Evolutionary conservation across 306 rosid genomes (phyloP), one percentile per base, ranked within the genome.

Genomic region (Corylus americana): DNA sequence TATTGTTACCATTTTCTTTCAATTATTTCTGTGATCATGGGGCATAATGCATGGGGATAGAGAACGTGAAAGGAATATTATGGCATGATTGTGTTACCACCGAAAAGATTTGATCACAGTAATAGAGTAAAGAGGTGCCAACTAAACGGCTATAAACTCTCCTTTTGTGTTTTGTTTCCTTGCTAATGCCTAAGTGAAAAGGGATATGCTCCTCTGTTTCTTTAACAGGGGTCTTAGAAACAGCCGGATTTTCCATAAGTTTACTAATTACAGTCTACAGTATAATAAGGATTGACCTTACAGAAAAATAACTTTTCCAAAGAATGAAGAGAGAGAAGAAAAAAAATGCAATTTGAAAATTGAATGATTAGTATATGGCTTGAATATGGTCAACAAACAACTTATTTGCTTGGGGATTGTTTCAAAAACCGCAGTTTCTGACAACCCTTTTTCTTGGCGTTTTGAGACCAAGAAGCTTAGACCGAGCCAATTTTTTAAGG

Each of bases 31-130:
- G 66, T 77, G 71, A 84, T 82, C 74, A 85, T 74, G 79, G 71
- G 13, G 78, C 62, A 45, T 45, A 76, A 74, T 77, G 77, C 87
- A 82, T 80, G 83, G 85, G 82, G 58, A 49, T 35, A 73, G 80
- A 77, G 67, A 58, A 70, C 79, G 68, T 35, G 69, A 59, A 49
- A 51, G 64, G 85, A 55, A 80, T 75, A 79, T 84, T 73, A 80
- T 22, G 48, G 37, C 75, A 83, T 87, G 79, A 89, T 87, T 77
- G 76, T 42, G 82, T 66, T 77, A 63, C 58, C 62, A 42, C 29
- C 17, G 11, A 62, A 71, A 48, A 35, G 78, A 25, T 71, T 80
- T 55, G 22, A 54, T 55, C 49, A 58, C 73, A 76, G 77, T 20
- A 49, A 3, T 44, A 8, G 31, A 48, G 7, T 44, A 9, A 3